phyloP scores from a whole-genome alignment of 257 asterid genomes.

The Plantago ovata region DNA sequence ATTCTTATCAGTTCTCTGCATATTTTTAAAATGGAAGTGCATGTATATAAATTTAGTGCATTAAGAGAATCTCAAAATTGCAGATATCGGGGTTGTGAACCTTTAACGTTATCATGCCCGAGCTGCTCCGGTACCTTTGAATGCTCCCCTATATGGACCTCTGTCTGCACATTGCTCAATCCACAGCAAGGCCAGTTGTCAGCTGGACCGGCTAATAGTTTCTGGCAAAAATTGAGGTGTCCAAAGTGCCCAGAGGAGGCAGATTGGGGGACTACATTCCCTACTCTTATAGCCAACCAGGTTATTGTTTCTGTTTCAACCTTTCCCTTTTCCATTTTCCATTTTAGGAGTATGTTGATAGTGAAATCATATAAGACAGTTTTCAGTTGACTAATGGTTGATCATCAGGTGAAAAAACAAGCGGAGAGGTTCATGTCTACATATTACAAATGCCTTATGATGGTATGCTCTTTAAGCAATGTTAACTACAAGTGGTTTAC shows the following conservation, averaged over 20 bases:
- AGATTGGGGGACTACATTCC: conserved; percentile 49
- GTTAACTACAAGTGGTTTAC: conserved; percentile 20
- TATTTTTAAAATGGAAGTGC: background rate
- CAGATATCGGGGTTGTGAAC: conserved; percentile 85
- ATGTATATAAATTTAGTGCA: no score
- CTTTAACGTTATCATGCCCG: conserved; percentile 78
- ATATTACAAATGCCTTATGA: conserved; percentile 79
- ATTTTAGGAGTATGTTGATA: background rate
- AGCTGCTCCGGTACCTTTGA: conserved; percentile 63
- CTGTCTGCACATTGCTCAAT: conserved; percentile 46
- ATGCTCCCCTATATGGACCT: conserved; percentile 61
- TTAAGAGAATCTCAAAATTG: conserved; percentile 26
- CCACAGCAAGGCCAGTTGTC: conserved; percentile 42
- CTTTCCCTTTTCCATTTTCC: background rate
- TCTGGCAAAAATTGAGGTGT: conserved; percentile 72
- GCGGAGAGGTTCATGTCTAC: conserved; percentile 65
- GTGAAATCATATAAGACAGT: background rate
- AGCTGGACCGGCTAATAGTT: conserved; percentile 33
- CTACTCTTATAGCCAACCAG: conserved; percentile 81
- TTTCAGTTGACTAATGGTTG: conserved; percentile 15
- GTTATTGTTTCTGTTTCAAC: conserved; percentile 28
- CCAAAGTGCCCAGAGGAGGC: conserved; percentile 82
- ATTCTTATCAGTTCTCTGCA: background rate
- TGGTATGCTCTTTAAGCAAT: conserved; percentile 41
- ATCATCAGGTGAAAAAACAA: conserved; percentile 77